These are phyloP conservation scores for Tremellales sp. DNA, from an alignment of 1,284 basidiomycete genomes.

Conservation along the genomic window DNA sequence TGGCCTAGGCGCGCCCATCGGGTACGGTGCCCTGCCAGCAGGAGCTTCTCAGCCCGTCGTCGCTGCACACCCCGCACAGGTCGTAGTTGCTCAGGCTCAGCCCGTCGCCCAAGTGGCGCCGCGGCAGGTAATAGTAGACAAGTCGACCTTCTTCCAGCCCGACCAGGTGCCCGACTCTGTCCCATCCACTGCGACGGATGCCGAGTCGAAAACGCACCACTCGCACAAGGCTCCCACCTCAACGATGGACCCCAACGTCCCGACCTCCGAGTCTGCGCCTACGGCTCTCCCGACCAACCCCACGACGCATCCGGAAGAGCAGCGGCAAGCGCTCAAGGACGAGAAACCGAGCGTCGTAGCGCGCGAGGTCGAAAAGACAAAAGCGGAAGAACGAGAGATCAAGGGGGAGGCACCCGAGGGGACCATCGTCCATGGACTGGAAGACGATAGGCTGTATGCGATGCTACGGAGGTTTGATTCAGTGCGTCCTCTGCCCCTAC, in stretches of 20 bases:
- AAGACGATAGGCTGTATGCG: conserved; percentile 49
- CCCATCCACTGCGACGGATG: too few relatives aligned
- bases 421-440: conserved; percentile 47
- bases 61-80: too few relatives aligned
- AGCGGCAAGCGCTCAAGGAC: conserved; percentile 34
- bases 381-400: conserved; percentile 44
- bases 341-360: conserved; percentile 39
- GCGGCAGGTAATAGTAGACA: too few relatives aligned
- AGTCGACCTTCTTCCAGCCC: too few relatives aligned
- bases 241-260: conserved; percentile 30
- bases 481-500: conserved; percentile 27
- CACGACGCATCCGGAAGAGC: conserved; percentile 38
- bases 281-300: conserved; percentile 45
- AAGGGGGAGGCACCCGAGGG: conserved; percentile 41
- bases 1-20: too few relatives aligned
- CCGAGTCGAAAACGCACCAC: too few relatives aligned
- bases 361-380: conserved; percentile 48
- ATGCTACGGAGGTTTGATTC: conserved; percentile 48
- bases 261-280: conserved; percentile 30
- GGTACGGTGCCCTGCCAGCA: too few relatives aligned
- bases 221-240: conserved; percentile 28
- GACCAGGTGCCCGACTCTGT: too few relatives aligned
- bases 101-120: too few relatives aligned
- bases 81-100: too few relatives aligned
- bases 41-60: too few relatives aligned